Conservation (phyloP, 805 yeast genomes). For the Wickerhamomyces canadensis region DNA sequence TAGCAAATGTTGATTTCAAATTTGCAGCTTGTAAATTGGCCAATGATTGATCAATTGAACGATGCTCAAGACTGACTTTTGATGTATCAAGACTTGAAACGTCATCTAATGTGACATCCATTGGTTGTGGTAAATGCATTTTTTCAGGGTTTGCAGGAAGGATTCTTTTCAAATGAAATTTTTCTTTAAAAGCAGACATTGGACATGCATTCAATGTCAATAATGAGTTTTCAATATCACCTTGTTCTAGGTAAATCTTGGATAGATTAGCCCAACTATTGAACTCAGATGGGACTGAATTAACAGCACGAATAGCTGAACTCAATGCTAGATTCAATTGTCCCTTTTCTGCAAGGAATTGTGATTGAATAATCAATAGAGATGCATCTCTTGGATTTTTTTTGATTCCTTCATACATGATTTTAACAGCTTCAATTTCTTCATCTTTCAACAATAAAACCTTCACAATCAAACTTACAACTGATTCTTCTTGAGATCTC, state of each 20-base stretch:
- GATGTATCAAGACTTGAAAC: slow-evolving; percentile 63
- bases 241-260: slow-evolving; percentile 53
- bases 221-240: slow-evolving; percentile 67
- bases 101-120: slow-evolving; percentile 64
- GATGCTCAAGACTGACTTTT: slow-evolving; percentile 62
- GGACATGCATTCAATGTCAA: slow-evolving; percentile 76
- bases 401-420: slow-evolving; percentile 45
- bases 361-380: slow-evolving; percentile 49
- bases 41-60: slow-evolving; percentile 55
- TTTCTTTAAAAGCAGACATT: slow-evolving; percentile 65
- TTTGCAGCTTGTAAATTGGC: slow-evolving; percentile 64
- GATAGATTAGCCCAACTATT: slow-evolving; percentile 69
- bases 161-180: slow-evolving; percentile 54
- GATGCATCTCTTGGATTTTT: slow-evolving; percentile 50
- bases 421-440: slow-evolving; percentile 52
- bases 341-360: slow-evolving; percentile 48
- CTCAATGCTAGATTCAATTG: slow-evolving; percentile 52
- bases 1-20: slow-evolving; percentile 51
- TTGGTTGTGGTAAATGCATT: slow-evolving; percentile 71
- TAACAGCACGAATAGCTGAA: slow-evolving; percentile 58
- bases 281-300: slow-evolving; percentile 70
- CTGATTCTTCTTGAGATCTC: slow-evolving; percentile 47
- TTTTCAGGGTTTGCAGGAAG: slow-evolving; percentile 46
- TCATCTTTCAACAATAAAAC: slow-evolving; percentile 48
- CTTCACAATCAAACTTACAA: slow-evolving; percentile 50